Conservation (phyloP, 2,329 filamentous ascomycete species). For the Blumeria hordei region DNA sequence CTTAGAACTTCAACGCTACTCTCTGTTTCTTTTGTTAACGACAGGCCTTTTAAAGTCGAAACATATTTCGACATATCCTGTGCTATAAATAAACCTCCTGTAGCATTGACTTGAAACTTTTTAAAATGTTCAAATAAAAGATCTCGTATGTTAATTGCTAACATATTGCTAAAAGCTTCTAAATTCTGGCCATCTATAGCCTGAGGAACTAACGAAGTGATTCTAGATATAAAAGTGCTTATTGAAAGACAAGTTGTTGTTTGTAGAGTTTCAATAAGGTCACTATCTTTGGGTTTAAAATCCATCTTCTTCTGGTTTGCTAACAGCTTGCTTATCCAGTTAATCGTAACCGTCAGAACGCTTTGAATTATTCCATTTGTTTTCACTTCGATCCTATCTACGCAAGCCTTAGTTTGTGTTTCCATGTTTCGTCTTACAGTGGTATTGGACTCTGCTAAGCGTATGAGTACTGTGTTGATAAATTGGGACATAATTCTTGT, state of each 20-base stretch:
- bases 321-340: slow-evolving; percentile 38
- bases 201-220: slow-evolving; percentile 35
- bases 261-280: slow-evolving; percentile 50
- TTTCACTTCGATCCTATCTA: slow-evolving; percentile 41
- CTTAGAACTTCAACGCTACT: slow-evolving; percentile 61
- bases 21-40: slow-evolving; percentile 41
- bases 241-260: slow-evolving; percentile 67
- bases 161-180: slow-evolving; percentile 57
- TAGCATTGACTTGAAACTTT: slow-evolving; percentile 77
- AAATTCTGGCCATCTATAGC: slow-evolving; percentile 69
- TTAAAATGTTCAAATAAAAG: slow-evolving; percentile 85
- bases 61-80: slow-evolving; percentile 93
- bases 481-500: slow-evolving; percentile 86
- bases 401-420: slow-evolving; percentile 32
- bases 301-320: slow-evolving; percentile 45
- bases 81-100: slow-evolving; percentile 80
- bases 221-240: slow-evolving; percentile 52
- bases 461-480: slow-evolving; percentile 71
- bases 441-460: slow-evolving; percentile 68
- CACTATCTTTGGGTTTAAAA: slow-evolving; percentile 43
- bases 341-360: slow-evolving; percentile 38
- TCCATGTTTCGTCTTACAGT: slow-evolving; percentile 58
- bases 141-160: slow-evolving; percentile 53
- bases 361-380: slow-evolving; percentile 44
- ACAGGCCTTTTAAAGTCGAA: slow-evolving; percentile 64